Conservation (phyloP, 2,329 filamentous ascomycete species). For the Xylariaceae sp. region DNA sequence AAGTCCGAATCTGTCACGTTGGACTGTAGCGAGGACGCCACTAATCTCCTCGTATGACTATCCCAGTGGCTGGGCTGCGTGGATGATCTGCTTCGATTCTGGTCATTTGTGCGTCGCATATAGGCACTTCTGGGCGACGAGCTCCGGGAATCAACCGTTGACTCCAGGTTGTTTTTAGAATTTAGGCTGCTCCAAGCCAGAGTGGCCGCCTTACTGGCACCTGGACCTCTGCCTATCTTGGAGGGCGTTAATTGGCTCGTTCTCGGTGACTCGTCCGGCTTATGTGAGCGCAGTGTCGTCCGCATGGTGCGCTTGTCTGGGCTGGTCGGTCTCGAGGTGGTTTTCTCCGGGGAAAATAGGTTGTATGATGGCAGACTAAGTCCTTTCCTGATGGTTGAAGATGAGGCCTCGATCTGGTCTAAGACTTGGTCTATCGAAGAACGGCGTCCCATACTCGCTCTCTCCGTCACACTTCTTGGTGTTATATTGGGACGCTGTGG, state of each 20-base stretch:
- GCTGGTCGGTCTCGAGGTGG: constrained; percentile 45
- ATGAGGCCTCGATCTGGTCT: constrained; percentile 20
- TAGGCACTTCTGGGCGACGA: constrained; percentile 27
- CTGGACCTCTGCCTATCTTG: constrained; percentile 43
- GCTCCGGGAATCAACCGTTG: constrained; percentile 23
- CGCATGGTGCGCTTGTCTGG: constrained; percentile 59
- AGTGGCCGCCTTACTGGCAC: constrained; percentile 59
- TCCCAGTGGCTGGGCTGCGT: constrained; percentile 46
- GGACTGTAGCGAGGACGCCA: constrained; percentile 37
- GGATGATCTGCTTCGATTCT: constrained; percentile 28
- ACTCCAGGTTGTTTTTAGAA: constrained; percentile 29
- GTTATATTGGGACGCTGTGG: constrained; percentile 54
- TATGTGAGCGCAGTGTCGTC: constrained; percentile 53
- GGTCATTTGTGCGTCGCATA: constrained; percentile 26
- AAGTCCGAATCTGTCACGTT: constrained; percentile 26
- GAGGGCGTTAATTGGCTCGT: constrained; percentile 37
- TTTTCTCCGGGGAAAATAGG: constrained; percentile 32
- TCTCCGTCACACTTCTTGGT: constrained; percentile 49
- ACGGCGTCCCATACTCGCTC: constrained; percentile 36
- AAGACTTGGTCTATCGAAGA: constrained; percentile 23
- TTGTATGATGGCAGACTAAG: constrained; percentile 32
- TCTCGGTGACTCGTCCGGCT: constrained; percentile 40
- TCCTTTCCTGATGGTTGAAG: constrained; percentile 27
- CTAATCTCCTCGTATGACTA: constrained; percentile 48
- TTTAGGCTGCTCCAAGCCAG: constrained; percentile 54